phyloP scores from a whole-genome alignment of 495 filamentous ascomycete genomes.

The Aspergillus funiculosus region DNA sequence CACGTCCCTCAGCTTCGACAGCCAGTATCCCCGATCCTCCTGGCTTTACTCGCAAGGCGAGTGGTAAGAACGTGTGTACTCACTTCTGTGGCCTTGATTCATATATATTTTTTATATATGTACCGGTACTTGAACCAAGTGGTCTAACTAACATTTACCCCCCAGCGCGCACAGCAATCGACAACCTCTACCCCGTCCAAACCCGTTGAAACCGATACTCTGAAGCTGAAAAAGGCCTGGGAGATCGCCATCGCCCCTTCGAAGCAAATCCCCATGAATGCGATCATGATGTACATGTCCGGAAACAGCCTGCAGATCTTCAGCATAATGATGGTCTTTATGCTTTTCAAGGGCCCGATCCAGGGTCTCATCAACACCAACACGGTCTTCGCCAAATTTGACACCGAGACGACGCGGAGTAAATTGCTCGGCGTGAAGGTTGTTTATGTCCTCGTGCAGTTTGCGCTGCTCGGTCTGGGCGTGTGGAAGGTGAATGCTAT shows the following conservation, averaged over 20 bases:
- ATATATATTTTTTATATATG: background rate
- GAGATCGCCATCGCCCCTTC: constrained; percentile 91
- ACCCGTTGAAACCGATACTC: constrained; percentile 77
- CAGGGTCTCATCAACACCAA: constrained; percentile 75
- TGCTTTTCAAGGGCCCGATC: constrained; percentile 96
- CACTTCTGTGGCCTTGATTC: background rate
- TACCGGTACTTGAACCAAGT: background rate
- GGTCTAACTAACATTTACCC: constrained; percentile 18
- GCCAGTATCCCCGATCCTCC: constrained; percentile 75
- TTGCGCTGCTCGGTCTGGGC: constrained; percentile 74
- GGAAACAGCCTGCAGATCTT: constrained; percentile 98
- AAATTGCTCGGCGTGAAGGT: constrained; percentile 75
- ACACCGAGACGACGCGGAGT: constrained; percentile 68
- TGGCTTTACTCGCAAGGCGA: constrained; percentile 58
- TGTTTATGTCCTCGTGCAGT: constrained; percentile 81
- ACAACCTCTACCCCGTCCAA: constrained; percentile 27
- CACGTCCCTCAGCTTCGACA: constrained; percentile 51
- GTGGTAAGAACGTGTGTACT: constrained; percentile 36
- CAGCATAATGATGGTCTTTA: constrained; percentile 99
- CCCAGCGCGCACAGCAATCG: constrained; percentile 37
- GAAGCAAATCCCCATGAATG: constrained; percentile 95
- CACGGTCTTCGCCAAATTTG: constrained; percentile 77
- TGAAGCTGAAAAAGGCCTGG: constrained; percentile 99
- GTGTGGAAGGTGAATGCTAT: constrained; percentile 97
- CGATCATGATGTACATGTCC: constrained; percentile 99